These are phyloP conservation scores for Fistulinella staudtii DNA, from an alignment of 1,284 basidiomycete species.

Conservation along the genomic window DNA sequence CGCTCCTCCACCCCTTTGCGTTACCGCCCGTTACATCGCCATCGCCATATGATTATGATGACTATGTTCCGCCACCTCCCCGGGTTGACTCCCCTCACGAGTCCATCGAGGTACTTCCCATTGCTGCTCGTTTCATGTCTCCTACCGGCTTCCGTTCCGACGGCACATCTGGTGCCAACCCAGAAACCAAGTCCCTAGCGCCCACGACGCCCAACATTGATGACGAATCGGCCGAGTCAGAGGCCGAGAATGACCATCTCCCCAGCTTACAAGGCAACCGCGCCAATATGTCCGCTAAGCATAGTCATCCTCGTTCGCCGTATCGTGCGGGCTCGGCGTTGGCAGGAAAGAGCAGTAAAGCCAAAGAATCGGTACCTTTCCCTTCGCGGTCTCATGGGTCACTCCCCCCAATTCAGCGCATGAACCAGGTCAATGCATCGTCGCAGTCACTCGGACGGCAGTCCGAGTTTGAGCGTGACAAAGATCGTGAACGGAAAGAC, in stretches of 20 bases:
- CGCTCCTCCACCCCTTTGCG: conserved; percentile 81
- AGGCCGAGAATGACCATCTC: conserved; percentile 58
- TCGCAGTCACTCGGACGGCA: conserved; percentile 68
- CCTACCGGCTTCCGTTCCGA: conserved; percentile 57
- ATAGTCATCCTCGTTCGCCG: conserved; percentile 71
- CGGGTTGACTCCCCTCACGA: conserved; percentile 60
- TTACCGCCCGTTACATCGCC: conserved; percentile 44
- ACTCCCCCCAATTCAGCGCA: conserved; percentile 60
- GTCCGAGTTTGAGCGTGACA: conserved; percentile 50
- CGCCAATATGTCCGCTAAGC: conserved; percentile 44
- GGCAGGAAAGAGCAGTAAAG: conserved; percentile 35
- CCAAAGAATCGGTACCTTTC: conserved; percentile 55
- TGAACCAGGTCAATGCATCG: conserved; percentile 51
- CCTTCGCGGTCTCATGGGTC: conserved; percentile 78
- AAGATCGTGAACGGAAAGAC: conserved; percentile 49
- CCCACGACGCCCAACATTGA: conserved; percentile 57
- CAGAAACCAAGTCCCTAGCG: conserved; percentile 42
- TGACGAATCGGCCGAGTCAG: conserved; percentile 66
- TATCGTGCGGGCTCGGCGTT: conserved; percentile 55
- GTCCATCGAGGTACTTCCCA: conserved; percentile 74
- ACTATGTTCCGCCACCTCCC: conserved; percentile 36
- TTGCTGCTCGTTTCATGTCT: conserved; percentile 88
- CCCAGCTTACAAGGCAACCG: conserved; percentile 42
- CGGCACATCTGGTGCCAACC: conserved; percentile 35
- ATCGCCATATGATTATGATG: conserved; percentile 62